Percentiles rank a stretch among this genome's conserved stretches.
phyloP scores from a whole-genome alignment of 1,284 basidiomycete genomes.

The Microbotryum violaceum region DNA sequence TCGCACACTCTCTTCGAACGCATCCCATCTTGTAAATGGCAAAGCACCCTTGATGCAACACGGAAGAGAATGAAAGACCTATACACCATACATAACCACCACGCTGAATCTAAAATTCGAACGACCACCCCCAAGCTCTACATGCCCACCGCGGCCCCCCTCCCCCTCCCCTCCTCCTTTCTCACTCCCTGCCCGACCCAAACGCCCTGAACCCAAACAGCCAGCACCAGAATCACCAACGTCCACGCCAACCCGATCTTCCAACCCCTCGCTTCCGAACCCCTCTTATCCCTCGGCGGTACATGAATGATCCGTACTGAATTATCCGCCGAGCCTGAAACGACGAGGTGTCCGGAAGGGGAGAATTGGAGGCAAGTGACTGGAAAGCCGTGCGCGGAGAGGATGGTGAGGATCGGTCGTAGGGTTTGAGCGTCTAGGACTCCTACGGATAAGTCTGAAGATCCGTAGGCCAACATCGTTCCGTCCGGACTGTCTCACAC shows the following conservation, averaged over 20 bases:
- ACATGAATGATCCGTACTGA: constrained; percentile 72
- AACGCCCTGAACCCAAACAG: background rate
- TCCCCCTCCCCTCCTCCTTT: background rate
- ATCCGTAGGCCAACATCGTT: constrained; percentile 71
- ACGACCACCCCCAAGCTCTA: too few relatives aligned
- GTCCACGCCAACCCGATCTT: constrained; percentile 1
- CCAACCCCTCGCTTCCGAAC: background rate
- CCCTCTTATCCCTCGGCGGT: constrained; percentile 43
- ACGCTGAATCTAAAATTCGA: too few relatives aligned
- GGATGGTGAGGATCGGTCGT: constrained; percentile 69
- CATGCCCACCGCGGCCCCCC: too few relatives aligned
- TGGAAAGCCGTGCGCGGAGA: constrained; percentile 92
- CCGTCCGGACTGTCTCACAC: constrained; percentile 60
- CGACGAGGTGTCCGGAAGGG: constrained; percentile 68
- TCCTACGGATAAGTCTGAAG: constrained; percentile 77
- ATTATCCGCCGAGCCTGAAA: constrained; percentile 87
- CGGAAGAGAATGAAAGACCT: too few relatives aligned
- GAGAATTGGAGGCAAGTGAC: constrained; percentile 84
- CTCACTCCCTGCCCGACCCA: background rate
- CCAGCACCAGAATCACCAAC: background rate
- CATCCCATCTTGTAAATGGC: too few relatives aligned
- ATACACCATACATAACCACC: too few relatives aligned
- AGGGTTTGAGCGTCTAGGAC: constrained; percentile 74
- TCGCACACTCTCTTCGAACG: too few relatives aligned
- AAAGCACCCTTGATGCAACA: too few relatives aligned